Conservation (phyloP, 2,329 filamentous ascomycete species). For the Talaromyces piceae region DNA sequence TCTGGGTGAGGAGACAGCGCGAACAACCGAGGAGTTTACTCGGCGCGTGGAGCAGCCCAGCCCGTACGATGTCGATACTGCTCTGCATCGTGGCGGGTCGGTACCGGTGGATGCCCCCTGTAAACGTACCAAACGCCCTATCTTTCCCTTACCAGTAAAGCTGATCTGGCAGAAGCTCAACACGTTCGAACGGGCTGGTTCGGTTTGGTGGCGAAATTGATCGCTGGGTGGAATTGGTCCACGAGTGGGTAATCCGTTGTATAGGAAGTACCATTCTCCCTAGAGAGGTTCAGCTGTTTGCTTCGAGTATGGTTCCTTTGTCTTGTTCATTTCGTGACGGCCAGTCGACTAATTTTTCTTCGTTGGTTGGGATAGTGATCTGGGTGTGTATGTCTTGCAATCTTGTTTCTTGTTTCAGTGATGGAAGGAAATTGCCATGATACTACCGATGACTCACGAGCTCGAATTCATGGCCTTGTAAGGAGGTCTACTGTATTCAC, state of each 20-base stretch:
- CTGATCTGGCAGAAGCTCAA: slow-evolving; percentile 9
- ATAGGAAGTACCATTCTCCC: too few species aligned
- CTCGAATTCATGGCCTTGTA: too few species aligned
- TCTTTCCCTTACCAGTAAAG: slow-evolving; percentile 5
- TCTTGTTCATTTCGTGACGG: too few species aligned
- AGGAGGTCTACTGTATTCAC: too few species aligned
- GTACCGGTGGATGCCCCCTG: not conserved
- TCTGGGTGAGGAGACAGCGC: slow-evolving; percentile 4
- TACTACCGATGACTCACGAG: too few species aligned
- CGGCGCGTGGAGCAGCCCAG: not conserved
- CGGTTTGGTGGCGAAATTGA: slow-evolving; percentile 9
- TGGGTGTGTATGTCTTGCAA: too few species aligned
- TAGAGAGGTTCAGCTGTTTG: too few species aligned
- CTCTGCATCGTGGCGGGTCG: not conserved
- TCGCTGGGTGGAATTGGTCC: not conserved
- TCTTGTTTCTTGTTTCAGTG: too few species aligned
- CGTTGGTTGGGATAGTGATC: too few species aligned
- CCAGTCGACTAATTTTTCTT: too few species aligned
- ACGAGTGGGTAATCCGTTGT: not conserved
- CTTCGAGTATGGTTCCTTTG: too few species aligned
- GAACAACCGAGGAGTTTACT: not conserved
- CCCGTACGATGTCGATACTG: not conserved
- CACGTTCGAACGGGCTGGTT: slow-evolving; percentile 6
- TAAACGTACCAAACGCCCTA: not conserved
- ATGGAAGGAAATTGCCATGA: too few species aligned